A percentile compares a stretch with the other conserved stretches of the same genome.
These are phyloP conservation scores for Noccaea bulbosa DNA, from an alignment of 345 rosid species.

Conservation along the genomic window DNA sequence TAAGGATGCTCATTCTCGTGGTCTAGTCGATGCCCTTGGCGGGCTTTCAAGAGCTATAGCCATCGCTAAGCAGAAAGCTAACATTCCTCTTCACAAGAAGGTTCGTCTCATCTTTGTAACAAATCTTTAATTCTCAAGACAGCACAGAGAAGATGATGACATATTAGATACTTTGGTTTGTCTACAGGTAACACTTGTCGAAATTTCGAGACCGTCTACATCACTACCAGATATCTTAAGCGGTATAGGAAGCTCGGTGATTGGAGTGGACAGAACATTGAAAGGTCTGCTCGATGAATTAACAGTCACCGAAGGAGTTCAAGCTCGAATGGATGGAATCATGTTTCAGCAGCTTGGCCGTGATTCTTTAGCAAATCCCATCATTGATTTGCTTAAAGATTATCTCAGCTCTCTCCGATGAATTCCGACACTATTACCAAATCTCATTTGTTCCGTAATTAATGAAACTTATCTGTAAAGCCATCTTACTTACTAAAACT, in stretches of 20 bases:
- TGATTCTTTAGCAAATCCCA: constrained; percentile 55
- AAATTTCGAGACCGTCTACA: constrained; percentile 80
- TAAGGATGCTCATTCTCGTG: constrained; percentile 76
- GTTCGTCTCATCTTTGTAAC: constrained; percentile 41
- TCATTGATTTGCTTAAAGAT: constrained; percentile 67
- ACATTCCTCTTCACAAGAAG: constrained; percentile 67
- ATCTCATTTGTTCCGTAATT: constrained; percentile 8
- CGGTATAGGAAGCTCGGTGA: constrained; percentile 66
- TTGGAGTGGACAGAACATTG: constrained; percentile 68
- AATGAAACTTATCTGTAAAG: neutral
- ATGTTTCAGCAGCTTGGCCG: constrained; percentile 72
- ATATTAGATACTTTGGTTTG: constrained; percentile 11
- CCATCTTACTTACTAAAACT: neutral
- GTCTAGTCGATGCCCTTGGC: constrained; percentile 86
- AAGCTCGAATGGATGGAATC: constrained; percentile 94
- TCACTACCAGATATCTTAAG: constrained; percentile 73
- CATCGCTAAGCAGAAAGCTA: constrained; percentile 80
- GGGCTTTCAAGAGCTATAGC: constrained; percentile 90
- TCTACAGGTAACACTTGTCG: constrained; percentile 75
- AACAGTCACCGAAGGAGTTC: constrained; percentile 62
- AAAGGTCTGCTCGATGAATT: constrained; percentile 65
- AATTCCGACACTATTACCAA: constrained; percentile 16
- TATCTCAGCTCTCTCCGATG: constrained; percentile 71
- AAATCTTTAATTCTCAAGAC: neutral
- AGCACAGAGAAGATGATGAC: neutral